Evolutionary conservation across 73 alveolate genomes (phyloP), one percentile per base, ranked within the genome.

Genomic region (Urostyla sp.): DNA sequence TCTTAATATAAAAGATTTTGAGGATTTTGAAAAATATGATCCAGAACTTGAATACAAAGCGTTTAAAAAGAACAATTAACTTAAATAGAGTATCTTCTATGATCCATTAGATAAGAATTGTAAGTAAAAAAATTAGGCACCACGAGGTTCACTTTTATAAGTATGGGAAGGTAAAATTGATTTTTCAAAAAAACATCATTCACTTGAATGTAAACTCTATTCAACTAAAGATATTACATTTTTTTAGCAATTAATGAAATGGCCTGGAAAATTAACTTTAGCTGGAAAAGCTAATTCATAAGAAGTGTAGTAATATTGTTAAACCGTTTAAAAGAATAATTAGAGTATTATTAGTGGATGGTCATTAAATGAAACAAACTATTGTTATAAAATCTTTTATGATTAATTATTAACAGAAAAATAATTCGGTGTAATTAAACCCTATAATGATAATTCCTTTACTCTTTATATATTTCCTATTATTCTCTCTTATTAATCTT

Each of bases 381-480:
- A 43, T 54, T 54, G 18, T 15, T 54, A 11, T 54, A 5, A 54
- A 10, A 24, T 26, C 35, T 58, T 58, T 30, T 58, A 58, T 58
- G 24, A 58, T 31, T 2, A 16, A 3, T 35, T 58, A 55, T 5
- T 30, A 2, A 7, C 8, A n/a, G 75, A 58, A 8, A 35, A 58
- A 18, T 35, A 58, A 58, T 58, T 31, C 20, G 10, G 50, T 6
- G 51, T 58, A 23, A 31, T 58, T 31, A 58, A 58, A 34, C 75
- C 75, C 7, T 58, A 58, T 20, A 30, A 24, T 30, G 75, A 58
- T 58, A 58, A 58, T 32, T 58, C 75, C 8, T 32, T 58, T 3
- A 58, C 75, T 26, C 13, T 58, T 7, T 58, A 58, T 34, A 30
- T 58, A 15, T 27, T 58, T 6, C 75, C 75, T 10, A 15, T n/a